These are phyloP conservation scores for Populus hybrid DNA, from an alignment of 441 rosid genomes.

Conservation along the genomic window DNA sequence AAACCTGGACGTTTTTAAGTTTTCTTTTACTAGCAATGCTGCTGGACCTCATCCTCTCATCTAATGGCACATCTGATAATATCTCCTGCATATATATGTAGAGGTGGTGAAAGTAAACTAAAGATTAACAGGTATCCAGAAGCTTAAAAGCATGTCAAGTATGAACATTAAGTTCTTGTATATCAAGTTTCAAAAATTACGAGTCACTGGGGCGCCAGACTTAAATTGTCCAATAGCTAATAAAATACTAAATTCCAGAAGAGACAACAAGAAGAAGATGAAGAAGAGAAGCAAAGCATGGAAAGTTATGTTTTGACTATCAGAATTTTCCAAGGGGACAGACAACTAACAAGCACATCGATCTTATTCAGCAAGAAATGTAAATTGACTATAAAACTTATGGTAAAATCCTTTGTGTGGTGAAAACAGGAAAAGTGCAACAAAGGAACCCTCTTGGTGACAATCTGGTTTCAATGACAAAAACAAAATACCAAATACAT, in stretches of 20 bases:
- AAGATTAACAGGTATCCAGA: neutral
- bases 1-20: slow-evolving; percentile 58
- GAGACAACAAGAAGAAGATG: neutral
- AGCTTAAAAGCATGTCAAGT: neutral
- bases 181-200: slow-evolving; percentile 5
- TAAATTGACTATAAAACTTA: neutral
- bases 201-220: neutral
- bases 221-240: neutral
- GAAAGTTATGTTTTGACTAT: neutral
- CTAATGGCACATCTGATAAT: slow-evolving; percentile 81
- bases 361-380: neutral
- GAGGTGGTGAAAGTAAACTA: neutral
- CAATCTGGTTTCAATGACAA: too few species aligned
- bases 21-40: slow-evolving; percentile 35
- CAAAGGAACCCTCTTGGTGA: too few species aligned
- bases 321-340: neutral
- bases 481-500: too few species aligned
- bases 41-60: slow-evolving; percentile 53
- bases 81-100: slow-evolving; percentile 58
- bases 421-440: too few species aligned
- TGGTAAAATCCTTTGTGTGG: neutral
- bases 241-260: neutral
- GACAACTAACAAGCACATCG: neutral
- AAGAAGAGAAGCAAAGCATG: neutral
- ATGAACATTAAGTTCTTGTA: neutral